These are phyloP conservation scores for Aspergillus texensis DNA, from an alignment of 2,329 filamentous ascomycete genomes.

Conservation along the genomic window DNA sequence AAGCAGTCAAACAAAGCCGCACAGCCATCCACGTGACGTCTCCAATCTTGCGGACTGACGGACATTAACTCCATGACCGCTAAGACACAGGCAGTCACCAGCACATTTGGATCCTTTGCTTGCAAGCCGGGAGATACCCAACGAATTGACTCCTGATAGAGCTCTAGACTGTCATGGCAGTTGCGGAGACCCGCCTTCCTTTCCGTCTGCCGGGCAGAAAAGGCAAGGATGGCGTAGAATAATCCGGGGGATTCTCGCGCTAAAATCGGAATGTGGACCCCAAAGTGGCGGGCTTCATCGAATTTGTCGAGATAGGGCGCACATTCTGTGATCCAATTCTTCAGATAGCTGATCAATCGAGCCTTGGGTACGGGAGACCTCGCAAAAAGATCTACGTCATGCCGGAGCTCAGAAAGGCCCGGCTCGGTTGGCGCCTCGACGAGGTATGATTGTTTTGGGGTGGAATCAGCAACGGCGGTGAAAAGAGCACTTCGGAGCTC, in stretches of 20 bases:
- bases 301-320: constrained; percentile 56
- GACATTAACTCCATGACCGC: constrained; percentile 57
- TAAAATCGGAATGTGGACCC: constrained; percentile 52
- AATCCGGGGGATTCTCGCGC: constrained; percentile 49
- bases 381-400: constrained; percentile 17
- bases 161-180: constrained; percentile 52
- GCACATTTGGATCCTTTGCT: constrained; percentile 51
- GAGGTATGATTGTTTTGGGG: constrained; percentile 28
- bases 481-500: constrained; percentile 47
- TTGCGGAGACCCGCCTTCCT: constrained; percentile 47
- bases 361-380: constrained; percentile 35
- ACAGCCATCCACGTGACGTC: constrained; percentile 58
- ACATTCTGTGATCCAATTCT: constrained; percentile 41
- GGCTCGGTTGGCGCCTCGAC: constrained; percentile 36
- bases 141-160: constrained; percentile 56
- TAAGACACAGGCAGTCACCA: constrained; percentile 56
- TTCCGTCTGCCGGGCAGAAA: constrained; percentile 56
- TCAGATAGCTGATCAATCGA: constrained; percentile 42
- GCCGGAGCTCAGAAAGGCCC: constrained; percentile 27
- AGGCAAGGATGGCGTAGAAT: constrained; percentile 55
- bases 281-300: constrained; percentile 55
- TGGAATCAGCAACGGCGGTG: constrained; percentile 43
- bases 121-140: constrained; percentile 51
- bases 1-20: constrained; percentile 55
- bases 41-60: constrained; percentile 53